Evolutionary conservation across 164 flowering plant genomes (phyloP).

Genomic region (Malania oleifera): DNA sequence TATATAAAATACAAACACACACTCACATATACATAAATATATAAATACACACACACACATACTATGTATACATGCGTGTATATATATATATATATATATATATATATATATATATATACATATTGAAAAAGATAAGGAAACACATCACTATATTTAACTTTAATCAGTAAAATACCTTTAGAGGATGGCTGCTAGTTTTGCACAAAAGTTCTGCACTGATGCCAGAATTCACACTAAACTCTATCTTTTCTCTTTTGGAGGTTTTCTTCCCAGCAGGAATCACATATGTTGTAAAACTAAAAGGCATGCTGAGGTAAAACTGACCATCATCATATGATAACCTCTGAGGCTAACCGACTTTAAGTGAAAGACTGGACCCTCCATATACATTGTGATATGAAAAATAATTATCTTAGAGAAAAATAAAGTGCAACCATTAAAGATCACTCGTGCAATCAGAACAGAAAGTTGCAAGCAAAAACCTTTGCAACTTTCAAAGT

Average conservation of each 20-base stretch:
- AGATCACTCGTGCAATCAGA: too few species aligned
- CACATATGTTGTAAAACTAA: slow-evolving; percentile 72
- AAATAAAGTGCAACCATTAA: background rate
- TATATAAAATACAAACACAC: background rate
- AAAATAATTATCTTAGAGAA: background rate
- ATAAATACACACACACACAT: too few species aligned
- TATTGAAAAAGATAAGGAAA: too few species aligned
- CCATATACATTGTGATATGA: slow-evolving; percentile 65
- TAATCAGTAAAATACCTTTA: slow-evolving; percentile 56
- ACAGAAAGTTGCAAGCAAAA: too few species aligned
- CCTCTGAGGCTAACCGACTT: slow-evolving; percentile 74
- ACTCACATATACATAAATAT: too few species aligned
- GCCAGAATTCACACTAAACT: slow-evolving; percentile 60
- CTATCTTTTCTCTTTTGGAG: slow-evolving; percentile 66
- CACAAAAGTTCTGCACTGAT: slow-evolving; percentile 53
- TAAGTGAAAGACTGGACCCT: slow-evolving; percentile 69
- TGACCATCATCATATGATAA: slow-evolving; percentile 43
- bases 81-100: too few species aligned
- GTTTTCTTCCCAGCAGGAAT: slow-evolving; percentile 64
- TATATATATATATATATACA: too few species aligned
- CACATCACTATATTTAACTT: too few species aligned
- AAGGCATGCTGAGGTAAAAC: slow-evolving; percentile 61
- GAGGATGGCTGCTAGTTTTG: slow-evolving; percentile 70
- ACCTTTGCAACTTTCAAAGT: slow-evolving; percentile 73
- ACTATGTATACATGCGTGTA: too few species aligned